Base-by-base conservation (phyloP, 169 alveolate species). In the Eimeria acervulina region DNA sequence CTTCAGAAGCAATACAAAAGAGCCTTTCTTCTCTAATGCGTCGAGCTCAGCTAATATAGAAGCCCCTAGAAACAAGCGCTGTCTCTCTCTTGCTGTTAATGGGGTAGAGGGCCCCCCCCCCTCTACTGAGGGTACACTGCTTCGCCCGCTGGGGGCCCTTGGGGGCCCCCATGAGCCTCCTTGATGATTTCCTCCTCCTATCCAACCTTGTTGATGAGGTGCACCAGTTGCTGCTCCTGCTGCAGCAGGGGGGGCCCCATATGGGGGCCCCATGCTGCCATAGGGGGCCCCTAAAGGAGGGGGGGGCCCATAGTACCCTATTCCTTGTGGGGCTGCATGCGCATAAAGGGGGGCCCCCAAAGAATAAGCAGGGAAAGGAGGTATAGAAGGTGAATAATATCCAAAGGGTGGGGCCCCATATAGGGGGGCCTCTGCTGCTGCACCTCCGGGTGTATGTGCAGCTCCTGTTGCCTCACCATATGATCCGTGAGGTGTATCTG, bases 91-190 rank as follows among this genome's bases (percentile, higher is more conserved):
- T 33, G 84, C 84, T 17, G 84, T 47, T 47, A 47, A 7, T 72
- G 52, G 15, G 5, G 84, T 21, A 6, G 47, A 38, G 44, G 84
- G 51, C 21, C 38, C 84, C 44, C 84, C 84, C 84, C 38, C 38
- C 28, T 72, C 38, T 33, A 38, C 44, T 26, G 84, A 17, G 17
- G 38, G 17, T 42, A 23, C 26, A 4, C 21, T 17, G 88, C 88
- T 61, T 33, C 88, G 55, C 33, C 55, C 55, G 51, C 63, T 72
- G 88, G 38, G 55, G 55, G 19, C 61, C 63, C 61, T 52, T 12
- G 55, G 88, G 51, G 38, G 88, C 88, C 88, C 55, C 88, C 61
- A 5, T n/a, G n/a, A n/a, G n/a, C n/a, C n/a, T n/a, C n/a, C n/a
- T 38, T 26, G 19, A 36, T 28, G 55, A 36, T 23, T 7, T 23